A percentile compares a stretch with the other conserved stretches of the same genome.
phyloP scores from a whole-genome alignment of 805 yeast genomes.

The Myxozyma melibiosi region DNA sequence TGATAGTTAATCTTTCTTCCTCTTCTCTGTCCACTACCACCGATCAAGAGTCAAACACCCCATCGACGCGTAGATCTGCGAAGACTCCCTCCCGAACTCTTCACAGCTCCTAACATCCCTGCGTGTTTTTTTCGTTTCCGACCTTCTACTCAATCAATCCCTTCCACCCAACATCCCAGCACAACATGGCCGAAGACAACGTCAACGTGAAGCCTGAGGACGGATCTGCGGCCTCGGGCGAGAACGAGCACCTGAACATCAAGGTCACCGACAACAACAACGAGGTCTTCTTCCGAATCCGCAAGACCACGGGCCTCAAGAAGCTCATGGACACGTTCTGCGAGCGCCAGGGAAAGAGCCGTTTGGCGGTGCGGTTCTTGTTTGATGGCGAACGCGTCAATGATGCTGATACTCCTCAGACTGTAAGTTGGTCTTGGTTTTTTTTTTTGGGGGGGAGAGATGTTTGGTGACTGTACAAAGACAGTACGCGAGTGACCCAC shows the following conservation, averaged over 20 bases:
- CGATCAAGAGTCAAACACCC: no score
- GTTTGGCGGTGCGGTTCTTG: constrained; percentile 80
- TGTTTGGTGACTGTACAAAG: neutral
- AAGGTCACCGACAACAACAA: constrained; percentile 93
- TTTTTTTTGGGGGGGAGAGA: neutral
- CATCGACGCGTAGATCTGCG: no score
- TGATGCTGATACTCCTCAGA: constrained; percentile 90
- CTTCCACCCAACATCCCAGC: neutral
- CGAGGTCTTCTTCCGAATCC: constrained; percentile 94
- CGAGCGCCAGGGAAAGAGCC: constrained; percentile 91
- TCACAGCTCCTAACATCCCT: no score
- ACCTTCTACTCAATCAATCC: neutral
- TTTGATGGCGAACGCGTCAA: constrained; percentile 90
- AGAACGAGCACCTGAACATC: constrained; percentile 77
- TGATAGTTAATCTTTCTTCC: no score
- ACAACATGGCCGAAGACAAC: constrained; percentile 25
- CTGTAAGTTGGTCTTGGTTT: constrained; percentile 40
- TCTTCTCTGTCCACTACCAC: no score
- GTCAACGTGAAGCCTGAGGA: constrained; percentile 57
- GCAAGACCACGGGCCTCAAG: constrained; percentile 85
- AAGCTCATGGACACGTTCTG: constrained; percentile 98
- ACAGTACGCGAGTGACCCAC: no score
- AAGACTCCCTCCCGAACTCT: no score
- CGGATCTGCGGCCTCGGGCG: constrained; percentile 35
- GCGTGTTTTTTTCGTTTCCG: neutral